A percentile compares a stretch with the other conserved stretches of the same genome.
Evolutionary conservation across 768 basidiomycete species (phyloP).

Genomic region (Mycena metata): DNA sequence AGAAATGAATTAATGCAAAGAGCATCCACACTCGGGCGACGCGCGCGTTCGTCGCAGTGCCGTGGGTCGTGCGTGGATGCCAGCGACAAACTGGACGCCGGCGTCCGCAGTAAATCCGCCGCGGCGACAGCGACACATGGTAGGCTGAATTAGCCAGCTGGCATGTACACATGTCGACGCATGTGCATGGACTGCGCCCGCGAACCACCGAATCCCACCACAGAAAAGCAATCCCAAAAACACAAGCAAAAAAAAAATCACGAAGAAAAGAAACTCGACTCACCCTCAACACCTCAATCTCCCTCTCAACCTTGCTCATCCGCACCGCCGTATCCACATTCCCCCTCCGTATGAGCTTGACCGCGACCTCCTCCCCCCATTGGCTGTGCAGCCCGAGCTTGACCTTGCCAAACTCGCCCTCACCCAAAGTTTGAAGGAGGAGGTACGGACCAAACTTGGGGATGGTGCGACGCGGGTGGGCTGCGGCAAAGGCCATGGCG

Average conservation of each 20-base stretch:
- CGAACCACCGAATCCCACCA: too few relatives aligned
- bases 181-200: too few relatives aligned
- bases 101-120: too few relatives aligned
- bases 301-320: constrained; percentile 95
- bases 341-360: constrained; percentile 94
- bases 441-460: constrained; percentile 97
- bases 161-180: too few relatives aligned
- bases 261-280: constrained; percentile 38
- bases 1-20: too few relatives aligned
- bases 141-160: too few relatives aligned
- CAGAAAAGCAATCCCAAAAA: too few relatives aligned
- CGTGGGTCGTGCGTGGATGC: too few relatives aligned
- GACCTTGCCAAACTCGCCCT: constrained; percentile 99
- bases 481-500: constrained; percentile 81
- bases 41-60: too few relatives aligned
- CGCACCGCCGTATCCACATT: constrained; percentile 88
- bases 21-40: too few relatives aligned
- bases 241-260: neutral
- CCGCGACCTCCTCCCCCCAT: constrained; percentile 97
- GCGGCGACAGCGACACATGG: too few relatives aligned
- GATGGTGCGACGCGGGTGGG: constrained; percentile 85
- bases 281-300: constrained; percentile 97
- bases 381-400: constrained; percentile 93
- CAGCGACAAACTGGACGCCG: too few relatives aligned
- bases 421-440: constrained; percentile 94